These are phyloP conservation scores for Leptographium radiaticola DNA, from an alignment of 2,329 filamentous ascomycete species.

Conservation along the genomic window DNA sequence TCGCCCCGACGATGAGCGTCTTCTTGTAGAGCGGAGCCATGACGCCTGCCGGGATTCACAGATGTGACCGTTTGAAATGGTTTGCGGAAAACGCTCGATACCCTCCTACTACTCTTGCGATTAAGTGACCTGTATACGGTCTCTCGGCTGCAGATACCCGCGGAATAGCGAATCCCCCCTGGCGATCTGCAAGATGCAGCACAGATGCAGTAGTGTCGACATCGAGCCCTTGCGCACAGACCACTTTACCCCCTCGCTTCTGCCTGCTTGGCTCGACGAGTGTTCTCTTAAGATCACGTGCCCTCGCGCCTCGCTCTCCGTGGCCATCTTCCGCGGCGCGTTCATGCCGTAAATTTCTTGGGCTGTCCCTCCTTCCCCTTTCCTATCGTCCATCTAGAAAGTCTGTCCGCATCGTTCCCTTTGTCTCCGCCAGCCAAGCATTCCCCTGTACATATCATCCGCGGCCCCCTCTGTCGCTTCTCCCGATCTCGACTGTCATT, in stretches of 20 bases:
- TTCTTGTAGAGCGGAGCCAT: slow-evolving; percentile 26
- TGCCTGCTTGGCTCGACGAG: not conserved
- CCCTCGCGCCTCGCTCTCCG: slow-evolving; percentile 6
- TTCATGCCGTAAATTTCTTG: not conserved
- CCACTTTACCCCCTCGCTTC: not conserved
- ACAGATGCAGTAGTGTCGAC: no score
- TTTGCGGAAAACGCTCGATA: no score
- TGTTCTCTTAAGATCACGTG: slow-evolving; percentile 4
- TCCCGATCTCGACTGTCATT: not conserved
- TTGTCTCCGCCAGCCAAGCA: not conserved
- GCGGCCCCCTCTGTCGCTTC: not conserved
- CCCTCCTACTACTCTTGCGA: no score
- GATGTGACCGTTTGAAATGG: no score
- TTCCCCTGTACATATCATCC: not conserved
- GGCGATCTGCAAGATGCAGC: no score
- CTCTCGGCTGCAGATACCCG: no score
- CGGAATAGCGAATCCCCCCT: no score
- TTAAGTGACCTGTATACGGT: no score
- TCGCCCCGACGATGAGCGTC: slow-evolving; percentile 36
- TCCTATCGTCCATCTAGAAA: not conserved
- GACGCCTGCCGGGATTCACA: no score
- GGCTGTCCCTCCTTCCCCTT: not conserved
- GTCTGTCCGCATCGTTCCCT: not conserved
- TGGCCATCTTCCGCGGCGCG: slow-evolving; percentile 7
- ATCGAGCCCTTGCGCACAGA: no score